These are phyloP conservation scores for Clonostachys rhizophaga DNA, from an alignment of 2,329 filamentous ascomycete species.

Conservation along the genomic window DNA sequence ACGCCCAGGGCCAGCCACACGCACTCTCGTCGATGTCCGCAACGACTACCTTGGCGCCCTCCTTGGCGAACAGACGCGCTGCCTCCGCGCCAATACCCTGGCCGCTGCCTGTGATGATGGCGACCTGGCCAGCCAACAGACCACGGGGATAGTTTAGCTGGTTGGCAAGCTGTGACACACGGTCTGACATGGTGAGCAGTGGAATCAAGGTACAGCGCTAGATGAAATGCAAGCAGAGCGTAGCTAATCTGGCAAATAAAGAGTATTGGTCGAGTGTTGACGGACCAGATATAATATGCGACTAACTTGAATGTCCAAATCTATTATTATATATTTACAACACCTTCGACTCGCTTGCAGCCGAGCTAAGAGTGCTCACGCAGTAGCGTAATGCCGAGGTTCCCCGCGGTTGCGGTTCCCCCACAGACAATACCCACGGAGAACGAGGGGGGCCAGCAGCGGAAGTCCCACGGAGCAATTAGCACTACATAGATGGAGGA, in stretches of 20 bases:
- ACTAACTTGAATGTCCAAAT: too few species aligned
- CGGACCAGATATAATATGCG: too few species aligned
- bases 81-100: conserved; percentile 87
- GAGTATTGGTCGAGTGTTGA: too few species aligned
- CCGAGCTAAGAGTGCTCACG: not conserved
- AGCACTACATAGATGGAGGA: too few species aligned
- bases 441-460: too few species aligned
- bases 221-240: too few species aligned
- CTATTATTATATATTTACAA: too few species aligned
- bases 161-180: conserved; percentile 66
- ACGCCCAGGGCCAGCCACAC: conserved; percentile 10
- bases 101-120: conserved; percentile 82
- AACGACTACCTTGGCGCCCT: conserved; percentile 80
- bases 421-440: not conserved
- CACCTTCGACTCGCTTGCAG: too few species aligned
- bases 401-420: too few species aligned
- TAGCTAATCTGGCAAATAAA: too few species aligned
- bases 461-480: too few species aligned
- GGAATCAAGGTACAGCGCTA: too few species aligned
- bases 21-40: conserved; percentile 75
- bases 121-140: conserved; percentile 72
- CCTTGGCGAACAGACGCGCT: conserved; percentile 77
- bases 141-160: conserved; percentile 82
- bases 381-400: not conserved
- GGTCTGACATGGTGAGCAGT: conserved; percentile 39